Evolutionary conservation across 768 basidiomycete genomes (phyloP).

Genomic region (Gautieria morchelliformis): DNA sequence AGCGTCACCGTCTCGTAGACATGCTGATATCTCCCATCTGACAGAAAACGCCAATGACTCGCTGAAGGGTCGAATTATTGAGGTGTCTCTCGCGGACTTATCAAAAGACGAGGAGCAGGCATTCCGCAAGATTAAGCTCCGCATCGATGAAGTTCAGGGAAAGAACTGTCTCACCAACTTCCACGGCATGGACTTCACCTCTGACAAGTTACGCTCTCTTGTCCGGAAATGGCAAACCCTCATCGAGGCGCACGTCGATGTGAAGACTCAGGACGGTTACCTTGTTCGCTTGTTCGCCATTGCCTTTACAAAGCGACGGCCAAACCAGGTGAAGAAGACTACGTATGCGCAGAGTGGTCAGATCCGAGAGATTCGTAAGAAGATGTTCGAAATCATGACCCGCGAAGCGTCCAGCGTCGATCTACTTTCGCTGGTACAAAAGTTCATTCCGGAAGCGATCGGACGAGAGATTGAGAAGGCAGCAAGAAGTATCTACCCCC

Average conservation of each 20-base stretch:
- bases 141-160: constrained; percentile 93
- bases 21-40: constrained; percentile 11
- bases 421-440: constrained; percentile 96
- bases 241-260: constrained; percentile 97
- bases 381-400: constrained; percentile 99
- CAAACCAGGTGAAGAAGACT: constrained; percentile 95
- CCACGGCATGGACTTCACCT: constrained; percentile 99
- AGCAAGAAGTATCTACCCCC: constrained; percentile 89
- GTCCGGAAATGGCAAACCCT: constrained; percentile 99
- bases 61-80: constrained; percentile 91
- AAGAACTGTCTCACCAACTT: constrained; percentile 99
- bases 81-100: constrained; percentile 93
- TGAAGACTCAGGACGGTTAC: constrained; percentile 99
- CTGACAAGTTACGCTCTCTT: constrained; percentile 98
- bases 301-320: constrained; percentile 96
- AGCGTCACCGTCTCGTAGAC: neutral
- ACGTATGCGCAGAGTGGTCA: constrained; percentile 95
- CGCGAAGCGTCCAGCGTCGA: constrained; percentile 93
- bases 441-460: constrained; percentile 98
- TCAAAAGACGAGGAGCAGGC: constrained; percentile 99
- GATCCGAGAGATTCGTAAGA: constrained; percentile 94
- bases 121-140: constrained; percentile 99
- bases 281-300: constrained; percentile 98
- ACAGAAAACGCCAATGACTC: constrained; percentile 98
- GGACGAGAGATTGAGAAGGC: constrained; percentile 99